phyloP scores from a whole-genome alignment of 495 filamentous ascomycete genomes.

The Annulohypoxylon bovei region DNA sequence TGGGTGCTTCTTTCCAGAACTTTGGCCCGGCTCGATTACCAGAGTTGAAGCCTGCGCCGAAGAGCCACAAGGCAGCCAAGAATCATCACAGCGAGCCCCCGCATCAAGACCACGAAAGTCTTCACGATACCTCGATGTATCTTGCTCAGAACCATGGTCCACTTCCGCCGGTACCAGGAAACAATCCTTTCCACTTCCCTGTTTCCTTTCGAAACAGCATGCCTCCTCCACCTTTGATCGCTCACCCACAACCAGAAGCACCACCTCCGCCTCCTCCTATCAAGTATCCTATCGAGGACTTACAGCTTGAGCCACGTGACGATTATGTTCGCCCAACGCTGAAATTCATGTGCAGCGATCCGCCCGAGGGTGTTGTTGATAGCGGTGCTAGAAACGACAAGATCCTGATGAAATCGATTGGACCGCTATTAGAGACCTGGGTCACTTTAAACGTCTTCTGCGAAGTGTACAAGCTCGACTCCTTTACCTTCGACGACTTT shows the following conservation, averaged over 20 bases:
- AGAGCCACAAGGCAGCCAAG: conserved; percentile 75
- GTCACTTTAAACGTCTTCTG: conserved; percentile 96
- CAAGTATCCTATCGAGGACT: conserved; percentile 95
- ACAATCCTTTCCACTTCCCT: conserved; percentile 55
- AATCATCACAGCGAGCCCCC: conserved; percentile 20
- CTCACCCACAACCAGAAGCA: conserved; percentile 47
- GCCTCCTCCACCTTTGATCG: conserved; percentile 42
- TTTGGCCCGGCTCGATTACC: conserved; percentile 65
- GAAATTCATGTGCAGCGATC: conserved; percentile 77
- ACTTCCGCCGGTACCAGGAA: conserved; percentile 52
- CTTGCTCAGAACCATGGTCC: conserved; percentile 49
- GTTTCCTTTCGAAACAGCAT: conserved; percentile 52
- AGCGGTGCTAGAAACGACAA: conserved; percentile 56
- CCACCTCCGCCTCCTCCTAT: conserved; percentile 77
- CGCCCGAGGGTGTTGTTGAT: conserved; percentile 52
- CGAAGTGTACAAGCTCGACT: conserved; percentile 90
- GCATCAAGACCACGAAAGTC: conserved; percentile 44
- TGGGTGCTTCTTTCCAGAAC: conserved; percentile 51
- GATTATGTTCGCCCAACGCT: conserved; percentile 72
- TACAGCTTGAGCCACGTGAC: conserved; percentile 75
- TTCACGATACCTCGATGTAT: conserved; percentile 51
- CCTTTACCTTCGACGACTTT: conserved; percentile 97
- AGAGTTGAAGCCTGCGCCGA: conserved; percentile 82
- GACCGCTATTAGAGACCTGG: conserved; percentile 87
- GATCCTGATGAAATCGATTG: conserved; percentile 81